Evolutionary conservation across 73 alveolate species (phyloP), one percentile per base, ranked within the genome.

Genomic region (Uronychia binucleata): DNA sequence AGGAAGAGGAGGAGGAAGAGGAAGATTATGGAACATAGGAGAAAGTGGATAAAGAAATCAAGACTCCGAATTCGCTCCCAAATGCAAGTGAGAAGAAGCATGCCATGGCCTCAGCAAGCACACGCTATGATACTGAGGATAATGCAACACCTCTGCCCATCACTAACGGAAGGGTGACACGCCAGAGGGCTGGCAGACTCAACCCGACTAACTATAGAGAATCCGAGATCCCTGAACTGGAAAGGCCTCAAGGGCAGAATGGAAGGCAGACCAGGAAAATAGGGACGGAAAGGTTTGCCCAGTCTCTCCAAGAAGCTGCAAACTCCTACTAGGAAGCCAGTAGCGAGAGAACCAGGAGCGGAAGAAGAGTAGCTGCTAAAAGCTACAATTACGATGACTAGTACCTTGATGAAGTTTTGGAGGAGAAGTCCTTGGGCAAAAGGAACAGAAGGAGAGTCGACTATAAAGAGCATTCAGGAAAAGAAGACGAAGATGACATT

Each of bases 371-470:
- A 34, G 59, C 1, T n/a, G n/a, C n/a, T n/a, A n/a, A n/a, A n/a
- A n/a, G n/a, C n/a, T n/a, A n/a, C 27, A 34, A 57, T 0, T 29
- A 75, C 1, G 77, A 77, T 33, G 74, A 34, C 60, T 30, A 75
- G 11, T 30, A 75, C 26, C 5, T 19, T 28, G 33, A 28, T 26
- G 26, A 29, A 75, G 11, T 11, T 11, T 11, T 83, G 1, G 90
- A 82, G 31, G 76, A 83, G 78, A 74, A 46, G 19, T 11, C 5
- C 67, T 19, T 46, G 67, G 67, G 90, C 1, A 83, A 81, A 75
- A 60, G 90, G 74, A 83, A 82, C 58, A 82, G 88, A 27, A 59
- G 88, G 31, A 26, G 59, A 31, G 75, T 79, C 0, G 59, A 60
- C 34, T 60, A 81, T n/a, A 26, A 57, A 31, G 58, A 46, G 75